Evolutionary conservation across 2,329 filamentous ascomycete species (phyloP).

Genomic region (Fusarium penzigii): DNA sequence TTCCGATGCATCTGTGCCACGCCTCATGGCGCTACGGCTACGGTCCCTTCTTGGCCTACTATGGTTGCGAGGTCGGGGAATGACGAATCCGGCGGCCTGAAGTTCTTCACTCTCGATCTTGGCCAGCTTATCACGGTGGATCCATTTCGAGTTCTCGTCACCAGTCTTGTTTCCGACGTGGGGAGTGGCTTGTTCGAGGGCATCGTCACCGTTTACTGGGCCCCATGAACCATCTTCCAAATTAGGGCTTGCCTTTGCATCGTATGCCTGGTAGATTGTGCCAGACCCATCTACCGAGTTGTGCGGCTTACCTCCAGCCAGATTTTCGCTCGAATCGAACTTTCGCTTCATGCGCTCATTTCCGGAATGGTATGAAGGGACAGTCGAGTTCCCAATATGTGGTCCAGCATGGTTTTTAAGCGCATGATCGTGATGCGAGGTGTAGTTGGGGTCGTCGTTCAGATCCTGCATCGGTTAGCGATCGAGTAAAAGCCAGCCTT

Average conservation of each 20-base stretch:
- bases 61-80: constrained; percentile 55
- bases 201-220: constrained; percentile 23
- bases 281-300: constrained; percentile 23
- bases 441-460: constrained; percentile 19
- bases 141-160: constrained; percentile 73
- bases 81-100: constrained; percentile 72
- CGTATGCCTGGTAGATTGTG: constrained; percentile 23
- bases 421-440: constrained; percentile 19
- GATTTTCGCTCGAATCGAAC: constrained; percentile 39
- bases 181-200: constrained; percentile 28
- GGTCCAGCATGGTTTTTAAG: constrained; percentile 16
- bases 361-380: constrained; percentile 25
- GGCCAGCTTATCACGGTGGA: constrained; percentile 81
- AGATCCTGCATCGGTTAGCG: constrained; percentile 23
- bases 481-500: not conserved
- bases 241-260: constrained; percentile 25
- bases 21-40: constrained; percentile 37
- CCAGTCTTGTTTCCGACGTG: constrained; percentile 33
- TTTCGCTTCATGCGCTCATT: constrained; percentile 35
- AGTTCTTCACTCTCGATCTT: constrained; percentile 80
- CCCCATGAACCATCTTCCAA: constrained; percentile 23
- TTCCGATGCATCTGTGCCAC: constrained; percentile 35
- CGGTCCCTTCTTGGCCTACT: constrained; percentile 48
- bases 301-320: constrained; percentile 26
- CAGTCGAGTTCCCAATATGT: constrained; percentile 29